Conservation (phyloP, 73 alveolate genomes). For the Tetrahymena malaccensis region DNA sequence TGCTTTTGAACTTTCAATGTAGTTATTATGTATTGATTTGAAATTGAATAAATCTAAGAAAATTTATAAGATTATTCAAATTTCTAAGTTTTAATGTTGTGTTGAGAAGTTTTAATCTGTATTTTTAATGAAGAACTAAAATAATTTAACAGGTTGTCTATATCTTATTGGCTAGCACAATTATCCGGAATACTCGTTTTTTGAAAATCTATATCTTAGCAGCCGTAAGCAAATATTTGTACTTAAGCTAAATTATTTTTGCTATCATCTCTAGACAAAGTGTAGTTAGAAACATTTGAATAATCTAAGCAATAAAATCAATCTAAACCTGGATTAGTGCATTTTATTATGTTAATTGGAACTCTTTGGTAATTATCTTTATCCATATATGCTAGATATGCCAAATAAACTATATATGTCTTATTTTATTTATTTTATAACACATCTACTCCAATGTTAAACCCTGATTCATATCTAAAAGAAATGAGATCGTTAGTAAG, state of each 20-base stretch:
- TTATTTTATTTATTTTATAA: no score
- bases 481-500: neutral
- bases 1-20: neutral
- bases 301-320: neutral
- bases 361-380: neutral
- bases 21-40: neutral
- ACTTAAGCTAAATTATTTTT: neutral
- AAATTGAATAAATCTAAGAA: neutral
- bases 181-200: neutral
- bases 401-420: neutral
- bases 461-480: neutral
- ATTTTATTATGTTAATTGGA: neutral
- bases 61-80: neutral
- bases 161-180: neutral
- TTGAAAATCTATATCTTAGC: neutral
- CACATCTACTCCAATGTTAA: neutral
- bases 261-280: neutral
- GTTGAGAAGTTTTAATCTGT: neutral
- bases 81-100: neutral
- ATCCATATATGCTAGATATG: neutral
- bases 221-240: neutral
- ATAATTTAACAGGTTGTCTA: neutral
- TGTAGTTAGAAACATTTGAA: neutral
- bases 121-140: neutral
- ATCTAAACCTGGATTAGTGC: neutral